Conservation (phyloP, 768 basidiomycete species). For the Clavulina sp. region DNA sequence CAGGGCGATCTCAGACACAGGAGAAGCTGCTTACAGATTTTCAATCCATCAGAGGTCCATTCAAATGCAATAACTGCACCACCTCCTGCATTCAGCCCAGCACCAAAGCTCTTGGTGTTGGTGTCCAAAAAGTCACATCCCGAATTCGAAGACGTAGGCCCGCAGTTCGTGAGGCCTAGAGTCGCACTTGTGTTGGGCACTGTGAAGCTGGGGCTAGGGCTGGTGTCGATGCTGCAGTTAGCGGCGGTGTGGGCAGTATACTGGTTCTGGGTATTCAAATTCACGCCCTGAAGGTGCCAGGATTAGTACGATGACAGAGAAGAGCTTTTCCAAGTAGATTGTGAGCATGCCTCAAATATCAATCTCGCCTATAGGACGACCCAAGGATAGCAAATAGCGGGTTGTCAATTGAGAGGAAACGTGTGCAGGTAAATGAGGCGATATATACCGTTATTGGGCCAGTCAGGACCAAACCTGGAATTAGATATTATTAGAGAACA, state of each 20-base stretch:
- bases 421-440: no score
- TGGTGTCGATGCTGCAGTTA: not conserved
- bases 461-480: conserved; percentile 22
- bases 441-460: conserved; percentile 38
- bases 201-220: not conserved
- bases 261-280: conserved; percentile 10
- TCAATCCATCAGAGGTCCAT: conserved; percentile 15
- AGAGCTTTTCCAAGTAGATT: no score
- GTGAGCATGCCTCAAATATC: no score
- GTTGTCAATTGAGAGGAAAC: no score
- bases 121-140: conserved; percentile 19
- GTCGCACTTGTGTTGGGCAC: not conserved
- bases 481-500: not conserved
- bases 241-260: conserved; percentile 9
- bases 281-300: conserved; percentile 12
- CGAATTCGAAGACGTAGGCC: conserved; percentile 7
- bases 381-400: no score
- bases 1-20: not conserved
- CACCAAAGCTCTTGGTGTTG: conserved; percentile 8
- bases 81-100: conserved; percentile 13
- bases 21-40: conserved; percentile 10
- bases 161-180: not conserved
- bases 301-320: no score
- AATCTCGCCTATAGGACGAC: no score
- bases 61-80: conserved; percentile 21